Evolutionary conservation across 495 filamentous ascomycete species (phyloP).

Genomic region (Hyaloscypha bicolor): DNA sequence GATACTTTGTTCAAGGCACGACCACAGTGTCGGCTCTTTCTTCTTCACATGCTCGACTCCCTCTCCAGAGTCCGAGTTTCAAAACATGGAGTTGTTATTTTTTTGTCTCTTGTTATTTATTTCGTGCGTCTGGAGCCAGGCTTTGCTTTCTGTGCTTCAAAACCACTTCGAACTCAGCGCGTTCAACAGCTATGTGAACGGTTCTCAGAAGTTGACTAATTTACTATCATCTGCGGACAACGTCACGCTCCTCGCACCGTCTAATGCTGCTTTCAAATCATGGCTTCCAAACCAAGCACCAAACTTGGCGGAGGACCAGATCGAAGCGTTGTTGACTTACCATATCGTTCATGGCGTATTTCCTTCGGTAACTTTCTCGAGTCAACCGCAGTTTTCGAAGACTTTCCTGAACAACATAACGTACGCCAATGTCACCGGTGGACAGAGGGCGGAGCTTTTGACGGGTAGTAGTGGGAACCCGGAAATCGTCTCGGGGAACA

Average conservation of each 20-base stretch:
- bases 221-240: not conserved
- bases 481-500: not conserved
- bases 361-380: not conserved
- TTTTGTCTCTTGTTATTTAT: too few relatives aligned
- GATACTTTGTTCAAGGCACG: too few relatives aligned
- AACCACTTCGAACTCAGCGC: slow-evolving; percentile 3
- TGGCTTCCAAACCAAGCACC: not conserved
- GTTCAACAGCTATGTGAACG: slow-evolving; percentile 4
- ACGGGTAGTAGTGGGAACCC: not conserved
- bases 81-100: too few relatives aligned
- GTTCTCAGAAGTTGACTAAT: slow-evolving; percentile 1
- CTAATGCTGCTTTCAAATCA: not conserved
- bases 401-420: not conserved
- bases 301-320: not conserved
- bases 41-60: too few relatives aligned
- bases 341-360: not conserved
- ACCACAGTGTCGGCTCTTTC: too few relatives aligned
- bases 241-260: not conserved
- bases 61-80: too few relatives aligned
- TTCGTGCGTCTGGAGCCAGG: too few relatives aligned
- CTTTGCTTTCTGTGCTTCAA: too few relatives aligned
- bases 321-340: not conserved
- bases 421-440: not conserved
- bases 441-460: not conserved
- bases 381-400: not conserved